Evolutionary conservation across 768 basidiomycete genomes (phyloP).

Genomic region (Tremella mesenterica): DNA sequence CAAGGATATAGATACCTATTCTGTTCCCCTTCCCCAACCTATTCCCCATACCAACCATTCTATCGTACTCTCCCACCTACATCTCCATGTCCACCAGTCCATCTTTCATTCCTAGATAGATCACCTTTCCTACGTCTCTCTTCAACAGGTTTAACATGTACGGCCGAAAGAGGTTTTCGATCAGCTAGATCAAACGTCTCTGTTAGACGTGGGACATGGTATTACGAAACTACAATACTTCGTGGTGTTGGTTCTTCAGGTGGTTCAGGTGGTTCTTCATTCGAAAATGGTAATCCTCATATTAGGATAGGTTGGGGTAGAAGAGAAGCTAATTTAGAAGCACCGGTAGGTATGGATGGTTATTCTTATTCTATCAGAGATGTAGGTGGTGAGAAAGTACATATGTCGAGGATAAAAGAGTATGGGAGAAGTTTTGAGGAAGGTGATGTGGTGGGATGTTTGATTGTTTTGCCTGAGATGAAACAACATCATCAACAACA

Average conservation of each 20-base stretch:
- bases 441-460: slow-evolving; percentile 87
- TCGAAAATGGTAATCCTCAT: slow-evolving; percentile 51
- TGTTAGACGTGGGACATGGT: slow-evolving; percentile 83
- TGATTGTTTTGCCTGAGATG: slow-evolving; percentile 66
- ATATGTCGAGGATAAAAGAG: slow-evolving; percentile 66
- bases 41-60: slow-evolving; percentile 32
- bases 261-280: slow-evolving; percentile 46
- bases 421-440: slow-evolving; percentile 66
- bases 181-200: slow-evolving; percentile 84
- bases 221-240: slow-evolving; percentile 77
- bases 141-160: slow-evolving; percentile 31
- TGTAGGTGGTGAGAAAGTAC: slow-evolving; percentile 83
- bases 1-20: slow-evolving; percentile 39
- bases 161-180: slow-evolving; percentile 80
- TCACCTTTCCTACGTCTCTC: slow-evolving; percentile 39
- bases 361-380: slow-evolving; percentile 89
- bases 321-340: slow-evolving; percentile 86
- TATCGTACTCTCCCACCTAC: slow-evolving; percentile 34
- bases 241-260: slow-evolving; percentile 50
- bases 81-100: slow-evolving; percentile 25
- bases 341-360: slow-evolving; percentile 83
- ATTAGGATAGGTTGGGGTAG: slow-evolving; percentile 86
- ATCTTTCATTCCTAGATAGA: slow-evolving; percentile 40
- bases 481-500: too few relatives aligned
- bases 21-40: slow-evolving; percentile 31